Evolutionary conservation across 2,329 filamentous ascomycete species (phyloP).

Genomic region (Claviceps fusiformis): DNA sequence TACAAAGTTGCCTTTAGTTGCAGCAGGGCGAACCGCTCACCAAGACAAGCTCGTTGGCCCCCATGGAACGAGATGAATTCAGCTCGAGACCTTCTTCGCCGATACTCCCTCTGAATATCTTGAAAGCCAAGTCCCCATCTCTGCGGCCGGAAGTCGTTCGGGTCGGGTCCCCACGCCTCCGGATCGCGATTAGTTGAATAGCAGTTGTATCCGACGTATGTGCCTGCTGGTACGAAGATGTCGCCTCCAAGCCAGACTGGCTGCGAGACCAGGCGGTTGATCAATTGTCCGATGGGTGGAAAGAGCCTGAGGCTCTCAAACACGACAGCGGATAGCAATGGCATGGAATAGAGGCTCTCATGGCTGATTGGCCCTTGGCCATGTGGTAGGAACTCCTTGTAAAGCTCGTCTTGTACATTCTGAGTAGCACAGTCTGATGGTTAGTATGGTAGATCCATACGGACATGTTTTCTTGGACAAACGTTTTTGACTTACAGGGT

Average conservation of each 20-base stretch:
- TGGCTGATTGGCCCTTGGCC: slow-evolving; percentile 2
- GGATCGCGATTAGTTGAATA: slow-evolving; percentile 25
- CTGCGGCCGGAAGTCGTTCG: slow-evolving; percentile 23
- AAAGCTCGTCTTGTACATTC: slow-evolving; percentile 18
- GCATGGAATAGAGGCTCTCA: slow-evolving; percentile 19
- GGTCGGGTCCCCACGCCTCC: slow-evolving; percentile 17
- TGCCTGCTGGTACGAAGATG: slow-evolving; percentile 21
- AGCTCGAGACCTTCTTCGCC: slow-evolving; percentile 21
- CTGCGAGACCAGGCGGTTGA: slow-evolving; percentile 26
- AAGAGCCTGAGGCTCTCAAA: slow-evolving; percentile 34
- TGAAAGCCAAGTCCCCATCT: slow-evolving; percentile 23
- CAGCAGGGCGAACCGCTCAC: slow-evolving; percentile 26
- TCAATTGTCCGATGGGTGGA: slow-evolving; percentile 34
- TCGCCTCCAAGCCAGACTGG: slow-evolving; percentile 13
- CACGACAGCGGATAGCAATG: slow-evolving; percentile 28
- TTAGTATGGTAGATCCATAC: neutral
- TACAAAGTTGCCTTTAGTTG: slow-evolving; percentile 22
- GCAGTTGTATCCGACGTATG: slow-evolving; percentile 27
- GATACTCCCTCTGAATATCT: slow-evolving; percentile 21
- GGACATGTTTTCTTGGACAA: neutral
- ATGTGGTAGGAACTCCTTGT: slow-evolving; percentile 15
- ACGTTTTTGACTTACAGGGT: slow-evolving; percentile 11
- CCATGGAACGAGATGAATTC: slow-evolving; percentile 30
- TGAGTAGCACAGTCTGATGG: neutral
- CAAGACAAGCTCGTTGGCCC: slow-evolving; percentile 25